Base-by-base conservation (phyloP, 2,329 filamentous ascomycete genomes). In the Apiospora sp. region DNA sequence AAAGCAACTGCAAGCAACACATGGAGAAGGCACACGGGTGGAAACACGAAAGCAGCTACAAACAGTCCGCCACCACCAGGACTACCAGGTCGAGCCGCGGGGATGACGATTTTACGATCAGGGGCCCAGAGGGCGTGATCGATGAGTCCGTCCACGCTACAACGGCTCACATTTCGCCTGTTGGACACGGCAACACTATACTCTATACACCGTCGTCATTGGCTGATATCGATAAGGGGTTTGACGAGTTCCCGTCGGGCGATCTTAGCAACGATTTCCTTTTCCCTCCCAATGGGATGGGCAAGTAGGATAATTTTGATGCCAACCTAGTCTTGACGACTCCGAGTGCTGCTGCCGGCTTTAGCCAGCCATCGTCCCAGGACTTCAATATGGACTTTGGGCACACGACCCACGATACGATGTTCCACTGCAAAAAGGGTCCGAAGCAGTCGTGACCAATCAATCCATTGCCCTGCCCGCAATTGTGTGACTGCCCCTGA, bases 1-100 rank as follows among this genome's bases (percentile, higher is more conserved):
- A 98, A 85, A 96, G 93, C 75, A 98, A 98, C 83, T 97, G 94
- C 89, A 98, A 98, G 82, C 96, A 98, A 83, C 95, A 98, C 84
- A 98, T 98, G 95, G 96, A 98, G 86, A 98, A 98, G 84, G 93
- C 94, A 0, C 95, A 98, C 79, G 92, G 92, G 73, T 98, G 94
- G 93, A 87, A 41, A 41, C 37, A 41, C 7, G 37, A 41, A 41
- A 41, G 7, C 7, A 41, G 37, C 37, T 41, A 41, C 37, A 41
- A 6, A 37, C 37, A 6, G 37, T 7, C 37, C 37, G 37, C 37
- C 37, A 37, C 37, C 4, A 37, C 37, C 37, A 6, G 37, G 37
- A 4, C 37, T 37, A 3, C 5, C 2, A n/a, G n/a, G n/a, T n/a
- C n/a, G n/a, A n/a, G n/a, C n/a, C n/a, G n/a, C n/a, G n/a, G n/a